A percentile compares a stretch with the other conserved stretches of the same genome.
These are phyloP conservation scores for Pseudoneurospora amorphoporcata DNA, from an alignment of 495 filamentous ascomycete species.

Conservation along the genomic window DNA sequence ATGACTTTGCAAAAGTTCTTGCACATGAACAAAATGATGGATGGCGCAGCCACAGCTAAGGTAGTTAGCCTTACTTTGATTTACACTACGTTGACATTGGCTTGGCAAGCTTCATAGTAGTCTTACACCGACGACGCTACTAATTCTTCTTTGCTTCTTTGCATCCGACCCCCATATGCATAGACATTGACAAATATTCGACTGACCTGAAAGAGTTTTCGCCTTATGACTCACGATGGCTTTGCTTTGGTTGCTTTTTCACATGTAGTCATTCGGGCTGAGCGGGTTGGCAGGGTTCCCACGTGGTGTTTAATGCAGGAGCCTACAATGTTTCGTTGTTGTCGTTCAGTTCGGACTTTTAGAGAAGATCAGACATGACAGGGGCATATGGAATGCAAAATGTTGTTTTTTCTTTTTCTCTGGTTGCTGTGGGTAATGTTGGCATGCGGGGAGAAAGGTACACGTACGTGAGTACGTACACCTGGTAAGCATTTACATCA, in stretches of 20 bases:
- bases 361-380: not conserved
- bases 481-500: not conserved
- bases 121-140: not conserved
- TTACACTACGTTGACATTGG: not conserved
- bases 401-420: not conserved
- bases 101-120: not conserved
- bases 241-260: not conserved
- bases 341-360: not conserved
- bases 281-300: not conserved
- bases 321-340: not conserved
- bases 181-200: not conserved
- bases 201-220: not conserved
- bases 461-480: not conserved
- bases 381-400: not conserved
- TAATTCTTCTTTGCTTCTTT: not conserved
- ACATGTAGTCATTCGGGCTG: not conserved
- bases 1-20: not conserved
- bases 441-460: not conserved
- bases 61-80: not conserved
- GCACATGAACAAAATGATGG: not conserved
- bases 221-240: not conserved
- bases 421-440: not conserved
- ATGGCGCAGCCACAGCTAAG: not conserved
- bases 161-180: not conserved
- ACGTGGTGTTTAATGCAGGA: not conserved